Base-by-base conservation (phyloP, 2,329 filamentous ascomycete genomes). In the Fusarium chuoi region DNA sequence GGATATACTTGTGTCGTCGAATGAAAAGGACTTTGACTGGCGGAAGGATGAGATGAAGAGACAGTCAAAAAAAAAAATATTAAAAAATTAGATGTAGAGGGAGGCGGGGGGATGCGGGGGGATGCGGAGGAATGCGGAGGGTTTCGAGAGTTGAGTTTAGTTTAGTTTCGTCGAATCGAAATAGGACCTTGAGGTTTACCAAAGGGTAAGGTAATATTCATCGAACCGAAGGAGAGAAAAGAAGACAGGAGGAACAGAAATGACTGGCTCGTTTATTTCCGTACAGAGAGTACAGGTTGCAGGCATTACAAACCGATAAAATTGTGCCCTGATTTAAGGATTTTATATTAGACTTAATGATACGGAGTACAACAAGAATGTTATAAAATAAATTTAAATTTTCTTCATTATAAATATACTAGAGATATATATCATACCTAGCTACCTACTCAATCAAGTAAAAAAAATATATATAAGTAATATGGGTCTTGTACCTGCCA, bases 181-280 rank as follows among this genome's bases (percentile, higher is more conserved):
- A 56, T 60, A 26, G 15, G 54, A 66, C 56, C 26, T 59, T 59
- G 60, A 57, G 56, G 63, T 64, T 51, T 63, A 60, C 57, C 59
- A 49, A 38, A 33, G 26, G 20, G 49, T 54, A 54, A 35, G 20
- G 49, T 54, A 54, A 35, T 51, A 44, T 54, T 48, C 48, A 52
- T 30, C 28, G 35, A 54, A 61, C 28, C 20, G 63, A 66, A n/a
- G 55, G 54, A 33, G 35, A 70, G 52, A 60, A 60, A 63, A 41
- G 56, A 42, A 62, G 54, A 71, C 56, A 51, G 70, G 49, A 38
- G 54, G 51, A 58, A 60, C 36, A 60, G 62, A 63, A 24, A 71
- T 67, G 57, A 71, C 61, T 70, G 58, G 65, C 24, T 57, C 62
- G 65, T 68, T 67, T 68, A 68, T 67, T 68, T 68, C 65, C 54